A percentile compares a stretch with the other conserved stretches of the same genome.
phyloP scores from a whole-genome alignment of 495 filamentous ascomycete species.

The Lineolata rhizophorae region DNA sequence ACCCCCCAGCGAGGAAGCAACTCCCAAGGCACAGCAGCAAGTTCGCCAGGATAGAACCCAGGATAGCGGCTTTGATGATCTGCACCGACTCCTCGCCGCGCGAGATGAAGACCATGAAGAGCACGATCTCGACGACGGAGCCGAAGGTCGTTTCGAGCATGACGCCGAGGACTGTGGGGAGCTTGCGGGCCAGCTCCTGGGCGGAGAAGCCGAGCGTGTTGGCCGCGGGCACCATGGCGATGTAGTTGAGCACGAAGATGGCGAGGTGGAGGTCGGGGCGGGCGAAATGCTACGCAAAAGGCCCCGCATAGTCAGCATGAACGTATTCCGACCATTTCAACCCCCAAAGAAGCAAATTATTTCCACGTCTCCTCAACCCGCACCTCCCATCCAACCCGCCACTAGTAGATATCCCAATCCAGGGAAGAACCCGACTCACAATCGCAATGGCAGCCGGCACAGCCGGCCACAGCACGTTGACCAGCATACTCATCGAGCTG shows the following conservation, averaged over 20 bases:
- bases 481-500: slow-evolving; percentile 30
- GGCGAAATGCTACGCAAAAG: slow-evolving; percentile 31
- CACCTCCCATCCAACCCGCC: not conserved
- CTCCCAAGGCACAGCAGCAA: slow-evolving; percentile 44
- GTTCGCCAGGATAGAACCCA: slow-evolving; percentile 65
- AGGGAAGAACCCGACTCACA: slow-evolving; percentile 7
- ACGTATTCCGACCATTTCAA: too few species aligned
- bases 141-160: slow-evolving; percentile 57
- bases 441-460: slow-evolving; percentile 45
- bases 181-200: slow-evolving; percentile 56
- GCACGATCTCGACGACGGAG: slow-evolving; percentile 58
- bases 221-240: slow-evolving; percentile 73
- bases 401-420: not conserved
- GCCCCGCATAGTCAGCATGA: not conserved
- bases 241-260: slow-evolving; percentile 50
- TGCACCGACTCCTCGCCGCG: slow-evolving; percentile 24
- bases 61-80: slow-evolving; percentile 65
- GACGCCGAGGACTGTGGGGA: slow-evolving; percentile 58
- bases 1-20: slow-evolving; percentile 58
- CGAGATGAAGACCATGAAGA: slow-evolving; percentile 54
- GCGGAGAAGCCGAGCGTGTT: slow-evolving; percentile 76
- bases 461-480: slow-evolving; percentile 57
- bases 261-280: slow-evolving; percentile 35
- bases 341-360: too few species aligned
- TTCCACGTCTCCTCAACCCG: too few species aligned